Conservation (phyloP, 1,284 basidiomycete species). For the Apiotrichum gamsii region DNA sequence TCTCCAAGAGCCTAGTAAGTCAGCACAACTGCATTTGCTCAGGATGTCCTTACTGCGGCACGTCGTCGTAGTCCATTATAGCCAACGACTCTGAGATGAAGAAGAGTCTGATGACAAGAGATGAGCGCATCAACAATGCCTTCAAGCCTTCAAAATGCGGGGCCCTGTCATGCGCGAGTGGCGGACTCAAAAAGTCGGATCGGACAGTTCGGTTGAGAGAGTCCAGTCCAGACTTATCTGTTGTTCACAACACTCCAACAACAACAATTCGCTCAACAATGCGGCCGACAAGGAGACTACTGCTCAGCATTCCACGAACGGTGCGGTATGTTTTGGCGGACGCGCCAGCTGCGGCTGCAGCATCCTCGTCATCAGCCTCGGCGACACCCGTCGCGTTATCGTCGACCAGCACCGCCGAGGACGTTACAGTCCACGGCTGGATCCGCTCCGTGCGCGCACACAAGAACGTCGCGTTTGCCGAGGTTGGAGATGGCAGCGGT, state of each 20-base stretch:
- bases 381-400: not conserved
- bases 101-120: not conserved
- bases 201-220: not conserved
- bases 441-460: constrained; percentile 74
- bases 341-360: not conserved
- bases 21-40: not conserved
- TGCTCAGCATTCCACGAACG: constrained; percentile 4
- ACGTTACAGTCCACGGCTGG: constrained; percentile 58
- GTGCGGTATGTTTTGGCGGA: constrained; percentile 3
- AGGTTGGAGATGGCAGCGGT: constrained; percentile 73
- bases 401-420: not conserved
- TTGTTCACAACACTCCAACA: not conserved
- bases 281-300: not conserved
- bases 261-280: not conserved
- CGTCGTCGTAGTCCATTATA: constrained; percentile 11
- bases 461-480: constrained; percentile 77
- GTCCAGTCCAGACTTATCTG: not conserved
- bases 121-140: too few species aligned
- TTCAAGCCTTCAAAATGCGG: too few species aligned
- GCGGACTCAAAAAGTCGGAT: constrained; percentile 6
- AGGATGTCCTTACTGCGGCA: constrained; percentile 5
- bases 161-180: not conserved
- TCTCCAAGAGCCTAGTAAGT: too few species aligned
- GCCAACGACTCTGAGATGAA: too few species aligned
- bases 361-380: not conserved